Evolutionary conservation across 352 stramenopile genomes (phyloP).

Genomic region (Aphanomyces astaci): DNA sequence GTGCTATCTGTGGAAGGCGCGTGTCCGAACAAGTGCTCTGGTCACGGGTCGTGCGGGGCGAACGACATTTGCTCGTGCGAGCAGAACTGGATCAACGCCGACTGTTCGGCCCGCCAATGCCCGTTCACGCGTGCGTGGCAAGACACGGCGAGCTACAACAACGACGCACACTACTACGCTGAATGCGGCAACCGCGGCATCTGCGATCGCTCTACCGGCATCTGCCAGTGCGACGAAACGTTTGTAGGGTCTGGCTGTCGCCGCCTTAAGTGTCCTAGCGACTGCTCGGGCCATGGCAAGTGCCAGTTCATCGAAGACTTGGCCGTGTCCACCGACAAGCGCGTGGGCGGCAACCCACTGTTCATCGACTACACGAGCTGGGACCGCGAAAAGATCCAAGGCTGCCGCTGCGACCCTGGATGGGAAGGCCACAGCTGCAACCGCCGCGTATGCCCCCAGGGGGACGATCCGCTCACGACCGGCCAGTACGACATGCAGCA

Average conservation of each 20-base stretch:
- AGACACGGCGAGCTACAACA: constrained; percentile 44
- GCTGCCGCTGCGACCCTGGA: constrained; percentile 45
- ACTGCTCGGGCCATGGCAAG: constrained; percentile 43
- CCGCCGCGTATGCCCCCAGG: constrained; percentile 74
- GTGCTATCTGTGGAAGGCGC: constrained; percentile 17
- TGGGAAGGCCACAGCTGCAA: constrained; percentile 79
- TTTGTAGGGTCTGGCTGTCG: constrained; percentile 66
- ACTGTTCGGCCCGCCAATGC: constrained; percentile 47
- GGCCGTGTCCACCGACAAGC: constrained; percentile 35
- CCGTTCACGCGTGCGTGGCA: constrained; percentile 46
- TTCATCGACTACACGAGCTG: constrained; percentile 39
- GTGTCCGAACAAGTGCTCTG: constrained; percentile 82
- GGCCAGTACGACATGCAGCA: constrained; percentile 53
- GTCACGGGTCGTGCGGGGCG: constrained; percentile 69
- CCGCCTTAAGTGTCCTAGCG: constrained; percentile 33
- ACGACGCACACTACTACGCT: constrained; percentile 61
- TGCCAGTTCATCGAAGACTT: constrained; percentile 52
- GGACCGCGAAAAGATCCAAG: constrained; percentile 78
- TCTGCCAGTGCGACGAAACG: constrained; percentile 48
- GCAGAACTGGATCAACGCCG: constrained; percentile 59
- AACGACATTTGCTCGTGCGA: constrained; percentile 79
- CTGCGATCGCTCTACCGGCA: constrained; percentile 66
- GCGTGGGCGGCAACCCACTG: constrained; percentile 26
- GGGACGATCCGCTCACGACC: constrained; percentile 76
- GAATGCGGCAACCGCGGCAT: constrained; percentile 83